Evolutionary conservation across 2,329 filamentous ascomycete species (phyloP), one percentile per base, ranked within the genome.

Genomic region (Phyllosticta paracitricarpa): DNA sequence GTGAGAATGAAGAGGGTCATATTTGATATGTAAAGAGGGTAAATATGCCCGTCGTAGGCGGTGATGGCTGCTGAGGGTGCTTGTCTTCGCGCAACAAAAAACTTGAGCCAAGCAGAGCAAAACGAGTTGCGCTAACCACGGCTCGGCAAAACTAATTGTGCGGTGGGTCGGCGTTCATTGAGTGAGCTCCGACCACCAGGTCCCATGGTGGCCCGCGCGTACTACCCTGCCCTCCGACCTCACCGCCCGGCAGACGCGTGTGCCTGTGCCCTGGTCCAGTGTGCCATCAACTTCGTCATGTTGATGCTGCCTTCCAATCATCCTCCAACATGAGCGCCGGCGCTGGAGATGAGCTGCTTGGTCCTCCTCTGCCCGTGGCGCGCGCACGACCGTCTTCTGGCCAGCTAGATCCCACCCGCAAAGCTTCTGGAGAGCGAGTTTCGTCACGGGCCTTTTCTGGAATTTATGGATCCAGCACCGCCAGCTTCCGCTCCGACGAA

Each of bases 1-100:
- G 88, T 88, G 70, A 97, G 86, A 79, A 97, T 89, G 78, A 96
- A 95, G 75, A 94, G 86, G 79, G 89, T 88, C 89, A 94, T 94
- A 67, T 68, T 85, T 76, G 65, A 68, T 68, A 66, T 22, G 56
- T 7, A n/a, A 48, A 54, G 59, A 51, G 28, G 48, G 28, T 54
- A 54, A 51, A 57, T 40, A 57, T 53, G 59, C 59, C 59, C 59
- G 59, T 57, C 59, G 59, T 57, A 61, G 59, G 59, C 59, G 53
- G 35, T 24, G 14, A 40, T 54, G 52, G 52, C 25, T 24, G 25
- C 52, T 48, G 54, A 22, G 19, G 22, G n/a, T 57, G 55, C 48
- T 57, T 48, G 59, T 61, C 59, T 54, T 55, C 26, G 59, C 54
- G 54, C 59, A 61, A 22, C 19, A 22, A 22, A 22, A 22, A 22